Evolutionary conservation across 2,329 filamentous ascomycete species (phyloP).

Genomic region (Alternaria arborescens): DNA sequence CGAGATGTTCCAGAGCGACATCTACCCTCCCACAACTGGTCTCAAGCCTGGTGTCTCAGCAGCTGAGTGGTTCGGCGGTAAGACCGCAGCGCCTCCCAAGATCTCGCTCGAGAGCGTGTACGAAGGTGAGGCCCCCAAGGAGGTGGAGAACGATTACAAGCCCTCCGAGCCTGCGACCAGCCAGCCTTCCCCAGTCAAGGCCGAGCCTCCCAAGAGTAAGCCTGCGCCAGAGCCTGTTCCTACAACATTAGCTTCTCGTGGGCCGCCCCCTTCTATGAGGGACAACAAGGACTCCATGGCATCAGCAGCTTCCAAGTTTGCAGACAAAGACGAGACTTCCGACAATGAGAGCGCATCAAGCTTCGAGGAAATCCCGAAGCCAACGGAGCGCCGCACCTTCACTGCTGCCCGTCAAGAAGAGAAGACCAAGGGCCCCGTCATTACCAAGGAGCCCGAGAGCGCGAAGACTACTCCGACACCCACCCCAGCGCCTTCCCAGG

Average conservation of each 20-base stretch:
- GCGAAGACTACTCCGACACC: conserved; percentile 54
- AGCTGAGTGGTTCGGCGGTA: conserved; percentile 85
- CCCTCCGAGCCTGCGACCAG: conserved; percentile 55
- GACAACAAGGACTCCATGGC: conserved; percentile 90
- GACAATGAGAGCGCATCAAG: conserved; percentile 74
- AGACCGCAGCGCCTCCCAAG: conserved; percentile 84
- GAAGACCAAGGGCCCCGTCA: conserved; percentile 47
- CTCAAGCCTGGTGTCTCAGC: conserved; percentile 81
- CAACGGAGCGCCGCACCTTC: conserved; percentile 66
- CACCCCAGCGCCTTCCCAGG: conserved; percentile 42
- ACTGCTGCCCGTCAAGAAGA: conserved; percentile 51
- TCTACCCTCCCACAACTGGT: conserved; percentile 87
- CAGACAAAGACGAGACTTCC: conserved; percentile 73
- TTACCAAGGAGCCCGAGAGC: conserved; percentile 54
- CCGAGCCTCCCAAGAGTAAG: conserved; percentile 60
- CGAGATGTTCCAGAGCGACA: conserved; percentile 95
- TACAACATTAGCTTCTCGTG: conserved; percentile 55
- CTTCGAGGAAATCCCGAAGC: conserved; percentile 86
- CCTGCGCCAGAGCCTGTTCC: conserved; percentile 55
- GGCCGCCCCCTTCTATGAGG: conserved; percentile 73
- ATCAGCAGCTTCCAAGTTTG: conserved; percentile 84
- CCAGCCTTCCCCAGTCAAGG: conserved; percentile 59
- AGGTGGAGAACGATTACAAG: conserved; percentile 76
- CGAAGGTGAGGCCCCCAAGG: conserved; percentile 80
- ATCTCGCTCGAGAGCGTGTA: conserved; percentile 94